phyloP scores from a whole-genome alignment of 495 filamentous ascomycete species.

The Aspergillus indologenus region DNA sequence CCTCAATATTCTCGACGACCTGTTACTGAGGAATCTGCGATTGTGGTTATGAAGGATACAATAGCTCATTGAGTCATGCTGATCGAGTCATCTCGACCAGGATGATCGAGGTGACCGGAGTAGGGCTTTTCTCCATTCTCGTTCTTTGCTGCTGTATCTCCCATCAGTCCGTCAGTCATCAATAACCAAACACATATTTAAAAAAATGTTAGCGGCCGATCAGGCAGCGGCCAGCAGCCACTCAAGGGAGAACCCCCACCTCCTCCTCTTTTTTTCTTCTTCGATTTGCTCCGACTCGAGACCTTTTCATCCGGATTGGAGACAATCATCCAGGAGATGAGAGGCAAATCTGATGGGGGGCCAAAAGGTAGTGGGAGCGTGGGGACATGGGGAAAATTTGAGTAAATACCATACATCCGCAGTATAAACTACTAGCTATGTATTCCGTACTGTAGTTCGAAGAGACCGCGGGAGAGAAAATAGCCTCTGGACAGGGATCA shows the following conservation, averaged over 20 bases:
- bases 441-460: no score
- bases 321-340: neutral
- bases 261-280: constrained; percentile 8
- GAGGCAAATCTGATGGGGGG: constrained; percentile 1
- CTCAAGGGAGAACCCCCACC: constrained; percentile 12
- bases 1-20: no score
- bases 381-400: no score
- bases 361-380: neutral
- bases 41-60: no score
- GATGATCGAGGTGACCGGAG: no score
- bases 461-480: neutral
- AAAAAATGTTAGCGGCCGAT: constrained; percentile 17
- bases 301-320: constrained; percentile 1
- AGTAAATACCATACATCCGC: no score
- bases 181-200: neutral
- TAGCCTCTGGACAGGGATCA: neutral
- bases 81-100: neutral
- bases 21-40: no score
- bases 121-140: neutral
- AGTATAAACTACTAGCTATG: no score
- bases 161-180: neutral
- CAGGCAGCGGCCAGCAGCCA: constrained; percentile 20
- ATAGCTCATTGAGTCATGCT: neutral
- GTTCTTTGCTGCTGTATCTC: neutral
- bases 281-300: constrained; percentile 5